Base-by-base conservation (phyloP, 192 early-diverging fungal species). In the Coemansia sp. region DNA sequence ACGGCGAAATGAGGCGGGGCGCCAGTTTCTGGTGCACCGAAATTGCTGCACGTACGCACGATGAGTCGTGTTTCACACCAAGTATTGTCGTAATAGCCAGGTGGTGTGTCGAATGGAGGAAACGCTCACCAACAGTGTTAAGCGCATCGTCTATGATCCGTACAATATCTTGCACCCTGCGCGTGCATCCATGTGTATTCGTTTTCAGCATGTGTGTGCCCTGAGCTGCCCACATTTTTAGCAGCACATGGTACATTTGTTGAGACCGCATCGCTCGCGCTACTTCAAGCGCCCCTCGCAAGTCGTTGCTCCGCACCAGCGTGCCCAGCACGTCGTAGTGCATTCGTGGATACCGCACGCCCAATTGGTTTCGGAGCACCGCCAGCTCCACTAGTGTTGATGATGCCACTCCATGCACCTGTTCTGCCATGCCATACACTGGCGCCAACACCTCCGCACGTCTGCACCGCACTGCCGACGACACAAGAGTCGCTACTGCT, bases 41-140 rank as follows among this genome's bases (percentile, higher is more conserved):
- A 17, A 76, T 61, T 20, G 64, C 38, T n/a, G 3, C 21, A 0
- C 11, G 44, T 14, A 60, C 25, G n/a, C 37, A 24, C 37, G n/a
- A 7, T 0, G 21, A 26, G 25, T 3, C 14, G 5, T 28, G 12
- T 8, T 5, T 42, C 21, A 63, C 58, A 6, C 9, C 17, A 10
- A 71, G 18, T 28, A 67, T 57, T 3, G 64, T 9, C n/a, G 34
- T 23, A 3, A 71, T 42, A 0, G 59, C 74, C 31, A 64, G 17
- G 31, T 63, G 68, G 47, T 76, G 74, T 1, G 68, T 76, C 6
- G 68, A 63, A 23, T 76, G 74, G 18, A 71, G 53, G 9, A 71
- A 28, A 15, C 21, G 46, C 36, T 25, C 40, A 14, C 58, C 51
- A 15, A 63, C 18, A 18, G 56, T 50, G 7, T 8, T 21, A 15